These are phyloP conservation scores for Pichia sp. DNA, from an alignment of 1,139 yeast genomes.

Conservation along the genomic window DNA sequence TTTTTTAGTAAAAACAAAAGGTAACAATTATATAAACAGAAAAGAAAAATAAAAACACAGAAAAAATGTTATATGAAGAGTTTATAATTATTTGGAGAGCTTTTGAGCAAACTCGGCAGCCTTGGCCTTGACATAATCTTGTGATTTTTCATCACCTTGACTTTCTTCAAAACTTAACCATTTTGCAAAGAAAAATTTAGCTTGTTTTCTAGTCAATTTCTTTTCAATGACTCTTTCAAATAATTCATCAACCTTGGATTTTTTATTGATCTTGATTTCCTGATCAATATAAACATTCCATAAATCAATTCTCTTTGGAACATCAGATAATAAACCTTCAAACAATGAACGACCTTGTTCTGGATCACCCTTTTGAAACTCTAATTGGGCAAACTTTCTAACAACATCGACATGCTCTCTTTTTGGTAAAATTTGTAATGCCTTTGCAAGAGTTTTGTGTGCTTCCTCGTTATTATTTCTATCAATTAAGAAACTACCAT, in stretches of 20 bases:
- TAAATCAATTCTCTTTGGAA: slow-evolving; percentile 84
- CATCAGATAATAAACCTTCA: slow-evolving; percentile 86
- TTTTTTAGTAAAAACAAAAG: no score
- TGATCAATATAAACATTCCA: slow-evolving; percentile 96
- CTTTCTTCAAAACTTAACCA: slow-evolving; percentile 81
- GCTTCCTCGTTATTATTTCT: slow-evolving; percentile 53
- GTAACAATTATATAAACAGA: no score
- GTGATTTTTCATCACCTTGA: slow-evolving; percentile 59
- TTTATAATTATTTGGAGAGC: slow-evolving; percentile 15
- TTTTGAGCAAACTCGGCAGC: slow-evolving; percentile 62
- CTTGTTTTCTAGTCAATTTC: slow-evolving; percentile 83
- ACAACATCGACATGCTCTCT: slow-evolving; percentile 76
- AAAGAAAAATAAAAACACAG: no score
- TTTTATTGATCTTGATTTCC: slow-evolving; percentile 58
- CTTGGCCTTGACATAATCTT: slow-evolving; percentile 83
- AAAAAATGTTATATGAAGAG: no score
- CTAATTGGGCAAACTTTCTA: slow-evolving; percentile 83
- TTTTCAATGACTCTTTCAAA: slow-evolving; percentile 72
- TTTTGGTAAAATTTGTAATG: slow-evolving; percentile 68
- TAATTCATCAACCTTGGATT: slow-evolving; percentile 62
- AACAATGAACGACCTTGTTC: slow-evolving; percentile 94
- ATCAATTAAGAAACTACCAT: slow-evolving; percentile 69
- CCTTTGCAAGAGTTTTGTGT: slow-evolving; percentile 63
- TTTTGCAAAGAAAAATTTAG: slow-evolving; percentile 88
- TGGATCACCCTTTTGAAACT: slow-evolving; percentile 77